phyloP scores from a whole-genome alignment of 768 basidiomycete genomes.

The Tremella fuciformis region DNA sequence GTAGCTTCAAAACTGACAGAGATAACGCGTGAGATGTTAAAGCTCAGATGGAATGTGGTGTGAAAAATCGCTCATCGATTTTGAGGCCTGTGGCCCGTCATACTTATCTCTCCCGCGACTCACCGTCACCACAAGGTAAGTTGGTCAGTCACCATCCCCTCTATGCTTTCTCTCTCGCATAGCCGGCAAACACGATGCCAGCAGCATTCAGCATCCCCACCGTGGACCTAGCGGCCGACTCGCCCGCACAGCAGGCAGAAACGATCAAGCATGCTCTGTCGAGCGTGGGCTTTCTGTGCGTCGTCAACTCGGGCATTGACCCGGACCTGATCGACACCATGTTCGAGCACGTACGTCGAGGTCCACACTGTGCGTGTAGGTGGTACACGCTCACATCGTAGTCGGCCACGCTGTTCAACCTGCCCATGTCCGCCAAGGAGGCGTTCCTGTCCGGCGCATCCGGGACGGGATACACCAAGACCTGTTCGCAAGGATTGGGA shows the following conservation, averaged over 20 bases:
- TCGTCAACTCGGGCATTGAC: constrained; percentile 11
- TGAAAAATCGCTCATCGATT: no score
- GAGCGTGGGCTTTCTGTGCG: constrained; percentile 21
- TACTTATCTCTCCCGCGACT: no score
- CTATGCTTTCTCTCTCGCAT: no score
- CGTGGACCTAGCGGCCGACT: constrained; percentile 22
- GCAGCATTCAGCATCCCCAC: constrained; percentile 14
- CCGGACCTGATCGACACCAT: constrained; percentile 12
- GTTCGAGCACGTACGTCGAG: constrained; percentile 18
- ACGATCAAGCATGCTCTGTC: constrained; percentile 19
- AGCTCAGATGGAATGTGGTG: no score
- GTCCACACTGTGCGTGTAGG: not conserved
- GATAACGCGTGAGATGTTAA: no score
- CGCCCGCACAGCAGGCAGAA: constrained; percentile 16
- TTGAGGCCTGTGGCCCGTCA: no score
- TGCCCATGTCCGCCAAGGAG: constrained; percentile 17
- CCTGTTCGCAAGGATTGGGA: constrained; percentile 16
- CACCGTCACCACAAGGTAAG: no score
- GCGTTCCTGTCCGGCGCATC: constrained; percentile 10
- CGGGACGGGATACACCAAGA: constrained; percentile 23
- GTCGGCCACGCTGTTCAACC: constrained; percentile 16
- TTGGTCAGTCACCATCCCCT: no score
- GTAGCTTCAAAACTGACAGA: no score
- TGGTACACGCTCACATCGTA: not conserved
- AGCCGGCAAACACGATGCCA: no score